Conservation (phyloP, 208 protist genomes). For the Leishmania major region DNA sequence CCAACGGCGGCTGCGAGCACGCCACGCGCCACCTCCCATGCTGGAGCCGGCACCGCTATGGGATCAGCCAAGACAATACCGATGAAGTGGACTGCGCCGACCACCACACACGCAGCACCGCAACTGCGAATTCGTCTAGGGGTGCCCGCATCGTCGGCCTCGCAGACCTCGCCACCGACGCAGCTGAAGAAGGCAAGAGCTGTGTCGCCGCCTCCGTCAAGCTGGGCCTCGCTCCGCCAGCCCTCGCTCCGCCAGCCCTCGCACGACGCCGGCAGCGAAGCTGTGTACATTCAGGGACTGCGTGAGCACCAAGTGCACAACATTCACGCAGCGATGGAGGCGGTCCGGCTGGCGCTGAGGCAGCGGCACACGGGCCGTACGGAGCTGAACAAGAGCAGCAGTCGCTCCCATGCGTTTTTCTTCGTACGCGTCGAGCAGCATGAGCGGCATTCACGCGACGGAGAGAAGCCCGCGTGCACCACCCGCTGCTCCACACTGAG, state of each 20-base stretch:
- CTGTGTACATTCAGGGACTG: conserved; percentile 57
- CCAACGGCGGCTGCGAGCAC: not conserved
- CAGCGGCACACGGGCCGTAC: conserved; percentile 69
- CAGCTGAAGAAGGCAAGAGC: not conserved
- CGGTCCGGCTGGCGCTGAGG: conserved; percentile 35
- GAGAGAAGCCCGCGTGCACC: not conserved
- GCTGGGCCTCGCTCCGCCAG: not conserved
- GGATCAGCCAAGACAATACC: not conserved
- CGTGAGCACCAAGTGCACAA: conserved; percentile 37
- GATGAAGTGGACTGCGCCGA: not conserved
- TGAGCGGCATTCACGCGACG: not conserved
- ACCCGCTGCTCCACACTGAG: conserved; percentile 44
- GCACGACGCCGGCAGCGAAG: not conserved
- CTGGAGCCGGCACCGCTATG: not conserved
- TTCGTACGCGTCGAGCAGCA: conserved; percentile 52
- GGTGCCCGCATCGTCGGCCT: not conserved
- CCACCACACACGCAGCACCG: not conserved
- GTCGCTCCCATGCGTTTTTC: conserved; percentile 88
- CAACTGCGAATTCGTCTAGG: conserved; percentile 4
- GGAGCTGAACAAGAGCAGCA: conserved; percentile 84
- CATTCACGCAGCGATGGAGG: conserved; percentile 44
- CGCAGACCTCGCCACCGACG: not conserved
- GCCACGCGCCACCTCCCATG: not conserved
- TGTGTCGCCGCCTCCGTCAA: not conserved
- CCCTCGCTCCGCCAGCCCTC: not conserved